phyloP scores from a whole-genome alignment of 176 grass and related monocot genomes.

The Triticum dicoccoides region DNA sequence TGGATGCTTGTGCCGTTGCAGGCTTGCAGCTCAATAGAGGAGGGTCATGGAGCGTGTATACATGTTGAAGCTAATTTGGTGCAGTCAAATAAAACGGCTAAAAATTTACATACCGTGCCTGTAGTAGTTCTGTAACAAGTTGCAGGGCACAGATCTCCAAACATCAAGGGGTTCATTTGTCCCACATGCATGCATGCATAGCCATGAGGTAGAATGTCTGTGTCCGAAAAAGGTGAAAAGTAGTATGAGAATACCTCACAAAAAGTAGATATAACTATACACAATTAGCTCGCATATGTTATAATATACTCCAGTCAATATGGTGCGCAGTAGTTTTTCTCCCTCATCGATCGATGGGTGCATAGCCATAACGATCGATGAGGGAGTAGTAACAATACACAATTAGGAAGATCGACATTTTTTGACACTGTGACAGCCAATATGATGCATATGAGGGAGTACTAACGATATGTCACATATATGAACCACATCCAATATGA shows the following conservation, averaged over 20 bases:
- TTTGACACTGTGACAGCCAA: no score
- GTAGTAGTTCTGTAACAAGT: background rate
- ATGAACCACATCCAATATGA: no score
- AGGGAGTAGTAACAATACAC: no score
- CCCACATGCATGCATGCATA: background rate
- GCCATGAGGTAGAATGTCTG: conserved; percentile 34
- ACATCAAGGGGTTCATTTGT: conserved; percentile 18
- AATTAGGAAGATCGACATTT: no score
- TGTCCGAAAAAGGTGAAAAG: background rate
- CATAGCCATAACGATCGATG: no score
- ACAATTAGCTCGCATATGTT: background rate
- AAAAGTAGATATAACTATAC: background rate
- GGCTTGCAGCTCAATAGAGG: background rate
- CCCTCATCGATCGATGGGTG: no score
- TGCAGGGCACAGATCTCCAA: background rate
- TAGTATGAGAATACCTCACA: background rate
- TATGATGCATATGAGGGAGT: no score
- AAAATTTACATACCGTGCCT: background rate
- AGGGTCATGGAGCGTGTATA: background rate
- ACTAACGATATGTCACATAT: no score
- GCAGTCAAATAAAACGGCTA: background rate
- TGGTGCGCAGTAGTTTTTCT: background rate
- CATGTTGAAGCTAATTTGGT: background rate
- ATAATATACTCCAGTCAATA: background rate
- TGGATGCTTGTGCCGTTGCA: no score